Percentiles rank a stretch among this genome's conserved stretches.
Conservation (phyloP, 495 filamentous ascomycete species). For the Apodospora peruviana region DNA sequence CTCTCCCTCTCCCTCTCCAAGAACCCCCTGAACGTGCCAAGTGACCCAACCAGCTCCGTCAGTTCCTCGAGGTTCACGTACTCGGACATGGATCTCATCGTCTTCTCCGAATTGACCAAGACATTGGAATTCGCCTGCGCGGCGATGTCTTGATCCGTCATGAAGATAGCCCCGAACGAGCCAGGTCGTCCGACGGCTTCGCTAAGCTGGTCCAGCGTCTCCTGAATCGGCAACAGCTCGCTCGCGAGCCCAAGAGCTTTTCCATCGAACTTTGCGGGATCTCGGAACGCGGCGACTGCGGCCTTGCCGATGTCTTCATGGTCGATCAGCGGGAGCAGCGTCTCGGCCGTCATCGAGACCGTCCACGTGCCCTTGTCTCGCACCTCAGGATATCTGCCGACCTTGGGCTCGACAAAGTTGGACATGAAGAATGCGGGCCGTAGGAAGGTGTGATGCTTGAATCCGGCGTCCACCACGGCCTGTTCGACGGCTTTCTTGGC, state of each 20-base stretch:
- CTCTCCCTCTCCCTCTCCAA: neutral
- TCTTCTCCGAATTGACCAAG: neutral
- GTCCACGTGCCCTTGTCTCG: constrained; percentile 12
- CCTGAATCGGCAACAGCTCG: constrained; percentile 26
- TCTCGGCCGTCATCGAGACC: constrained; percentile 16
- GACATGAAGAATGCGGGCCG: constrained; percentile 48
- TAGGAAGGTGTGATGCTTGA: constrained; percentile 40
- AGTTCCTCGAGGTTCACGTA: neutral
- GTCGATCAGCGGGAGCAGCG: constrained; percentile 35
- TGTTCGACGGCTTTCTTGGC: constrained; percentile 36
- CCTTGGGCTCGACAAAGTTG: constrained; percentile 33
- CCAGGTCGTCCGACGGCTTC: neutral
- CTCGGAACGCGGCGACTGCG: constrained; percentile 32
- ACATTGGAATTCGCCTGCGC: no score
- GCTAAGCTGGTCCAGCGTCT: constrained; percentile 7
- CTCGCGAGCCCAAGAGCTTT: constrained; percentile 32
- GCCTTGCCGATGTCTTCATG: constrained; percentile 41
- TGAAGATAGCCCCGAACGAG: neutral
- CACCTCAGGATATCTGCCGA: constrained; percentile 8
- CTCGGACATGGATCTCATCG: neutral
- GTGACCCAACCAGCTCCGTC: neutral
- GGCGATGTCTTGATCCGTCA: neutral
- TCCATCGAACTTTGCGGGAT: constrained; percentile 28
- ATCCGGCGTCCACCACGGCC: constrained; percentile 28
- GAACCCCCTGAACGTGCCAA: neutral